Base-by-base conservation (phyloP, 495 filamentous ascomycete species). In the Amorphotheca resinae region DNA sequence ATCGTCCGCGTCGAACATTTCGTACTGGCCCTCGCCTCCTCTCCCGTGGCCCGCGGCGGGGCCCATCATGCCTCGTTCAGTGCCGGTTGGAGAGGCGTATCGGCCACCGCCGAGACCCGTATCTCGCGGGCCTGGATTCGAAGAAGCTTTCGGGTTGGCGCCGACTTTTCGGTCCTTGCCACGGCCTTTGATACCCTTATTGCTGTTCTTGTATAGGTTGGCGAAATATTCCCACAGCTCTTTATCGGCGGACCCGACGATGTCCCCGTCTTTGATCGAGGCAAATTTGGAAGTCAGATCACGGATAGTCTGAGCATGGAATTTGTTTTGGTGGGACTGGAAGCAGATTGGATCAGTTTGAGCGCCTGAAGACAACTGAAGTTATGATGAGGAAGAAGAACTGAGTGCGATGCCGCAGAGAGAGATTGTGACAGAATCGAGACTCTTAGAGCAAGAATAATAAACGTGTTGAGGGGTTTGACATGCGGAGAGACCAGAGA, bases 301-400 rank as follows among this genome's bases (percentile, higher is more conserved):
- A 26, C 72, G 70, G 21, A 96, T 69, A 1, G 84, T 81, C 6
- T 71, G 57, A 17, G 73, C 66, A 58, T 96, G 89, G 55, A 91
- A 96, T 48, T 84, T 86, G 60, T 96, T 95, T 58, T 94, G 88
- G 57, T 96, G 89, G 16, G 79, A 87, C 87, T 95, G 47, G 12
- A 22, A 22, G 22, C 20, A 9, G 14, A 42, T 17, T 35, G 25
- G 32, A 16, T 31, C 35, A 50, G 31, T 38, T 11, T 12, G 38
- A 22, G 18, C 12, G 40, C 44, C 18, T 22, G 41, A 44, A 41
- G 25, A 5, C 25, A 34, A 41, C 35, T 25, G 18, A 20, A 25
- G 9, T 14, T 33, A 39, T 51, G 14, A 42, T 30, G 36, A 23
- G 17, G 37, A 46, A 44, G 36, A 42, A 41, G 33, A 46, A 37